These are phyloP conservation scores for Elsinoe fawcettii DNA, from an alignment of 2,329 filamentous ascomycete genomes.

Conservation along the genomic window DNA sequence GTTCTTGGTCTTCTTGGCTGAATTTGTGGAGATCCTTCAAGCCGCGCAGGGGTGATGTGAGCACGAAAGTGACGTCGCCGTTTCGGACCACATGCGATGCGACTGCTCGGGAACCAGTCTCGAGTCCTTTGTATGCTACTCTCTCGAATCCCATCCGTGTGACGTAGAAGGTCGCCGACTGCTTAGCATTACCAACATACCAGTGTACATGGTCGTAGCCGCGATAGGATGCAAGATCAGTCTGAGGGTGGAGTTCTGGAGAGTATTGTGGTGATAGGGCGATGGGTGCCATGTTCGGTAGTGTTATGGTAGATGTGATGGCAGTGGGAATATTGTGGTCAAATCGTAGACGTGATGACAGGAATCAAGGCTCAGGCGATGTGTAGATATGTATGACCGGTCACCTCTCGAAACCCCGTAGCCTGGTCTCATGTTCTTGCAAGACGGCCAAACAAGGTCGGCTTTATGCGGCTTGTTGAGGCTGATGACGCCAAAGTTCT, in stretches of 20 bases:
- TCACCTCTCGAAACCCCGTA: not conserved
- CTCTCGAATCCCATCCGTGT: conserved; percentile 77
- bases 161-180: conserved; percentile 83
- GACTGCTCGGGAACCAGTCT: conserved; percentile 73
- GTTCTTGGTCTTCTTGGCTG: conserved; percentile 50
- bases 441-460: not conserved
- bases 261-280: conserved; percentile 24
- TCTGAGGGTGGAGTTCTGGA: conserved; percentile 13
- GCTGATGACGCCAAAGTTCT: conserved; percentile 3
- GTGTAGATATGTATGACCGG: not conserved
- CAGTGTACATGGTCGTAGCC: conserved; percentile 92
- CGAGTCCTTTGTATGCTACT: conserved; percentile 77
- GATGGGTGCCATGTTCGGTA: conserved; percentile 33
- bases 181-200: conserved; percentile 96
- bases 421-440: conserved; percentile 6
- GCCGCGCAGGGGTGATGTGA: conserved; percentile 69
- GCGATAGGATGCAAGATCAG: conserved; percentile 45
- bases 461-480: conserved; percentile 9
- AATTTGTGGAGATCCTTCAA: conserved; percentile 22
- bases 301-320: too few species aligned
- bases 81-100: conserved; percentile 81
- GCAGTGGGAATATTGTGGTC: not conserved
- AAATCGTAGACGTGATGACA: not conserved
- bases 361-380: not conserved
- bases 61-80: conserved; percentile 68